Base-by-base conservation (phyloP, 805 yeast genomes). In the Priceomyces carsonii region DNA sequence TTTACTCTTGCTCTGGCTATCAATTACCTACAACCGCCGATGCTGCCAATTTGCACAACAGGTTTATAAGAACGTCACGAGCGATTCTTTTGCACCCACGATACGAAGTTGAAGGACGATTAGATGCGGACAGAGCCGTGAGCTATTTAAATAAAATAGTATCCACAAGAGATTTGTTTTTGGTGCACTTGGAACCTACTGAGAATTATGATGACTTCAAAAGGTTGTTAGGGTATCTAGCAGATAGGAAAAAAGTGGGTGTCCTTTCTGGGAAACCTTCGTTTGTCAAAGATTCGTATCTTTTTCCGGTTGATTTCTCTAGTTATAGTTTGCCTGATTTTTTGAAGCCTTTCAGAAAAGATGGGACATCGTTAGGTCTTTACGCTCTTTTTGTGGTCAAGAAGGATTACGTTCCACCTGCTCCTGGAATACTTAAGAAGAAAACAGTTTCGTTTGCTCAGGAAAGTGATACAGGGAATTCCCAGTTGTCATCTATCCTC, bases 231-330 rank as follows among this genome's bases (percentile, higher is more conserved):
- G 64, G 69, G 12, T 79, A 80, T 51, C 74, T 79, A 46, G 49
- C 58, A 25, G 48, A 58, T 5, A 59, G 73, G 18, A 48, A 55
- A 18, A 77, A 77, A 50, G 77, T 74, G 33, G 90, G 88, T 1
- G 88, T 82, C 12, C 61, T 83, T 29, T 71, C 75, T 8, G 66
- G 63, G 13, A 64, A 65, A 34, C 75, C 77, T 1, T 42, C 54
- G 6, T 65, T 68, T 45, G 80, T 80, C 25, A 82, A 80, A 47
- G 90, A 83, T 55, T 72, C 82, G 6, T 83, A 82, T 52, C 43
- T 83, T 35, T 55, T 80, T 18, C 71, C 81, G 1, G 36, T 73
- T 20, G 61, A 57, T 35, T 55, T 55, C 33, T 32, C 45, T 13
- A 51, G 47, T 25, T 43, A 41, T 13, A 26, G 42, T 19, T 28